Evolutionary conservation across 192 early-diverging fungal species (phyloP), one percentile per base, ranked within the genome.

Genomic region (Geranomyces michiganensis): DNA sequence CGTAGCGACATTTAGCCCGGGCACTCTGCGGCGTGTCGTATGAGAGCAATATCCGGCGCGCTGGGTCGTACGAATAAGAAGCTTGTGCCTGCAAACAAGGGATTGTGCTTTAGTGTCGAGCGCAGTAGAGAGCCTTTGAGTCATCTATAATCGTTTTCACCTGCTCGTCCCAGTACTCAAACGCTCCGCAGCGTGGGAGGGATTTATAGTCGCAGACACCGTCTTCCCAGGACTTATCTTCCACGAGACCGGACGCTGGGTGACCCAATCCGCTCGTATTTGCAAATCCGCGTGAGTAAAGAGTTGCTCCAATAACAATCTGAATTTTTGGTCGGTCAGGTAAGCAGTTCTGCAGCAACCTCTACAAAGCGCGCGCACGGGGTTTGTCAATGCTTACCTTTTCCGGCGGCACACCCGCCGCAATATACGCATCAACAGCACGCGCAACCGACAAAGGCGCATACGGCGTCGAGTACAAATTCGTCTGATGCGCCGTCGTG

Each of bases 221-320:
- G 48, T 89, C 76, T 76, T 99, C 97, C 93, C 94, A 96, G 6
- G 88, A 88, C 29, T 92, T 92, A 51, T 87, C 74, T 8, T 90
- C 88, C n/a, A 90, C 79, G 0, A 70, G 56, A 15, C 95, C 94
- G 21, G 73, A 65, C 60, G 76, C 74, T 26, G 87, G 81, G n/a
- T 76, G 68, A 10, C 70, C 72, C n/a, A 75, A 45, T 19, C 82
- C 82, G 63, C 83, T 76, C 9, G 95, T 95, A 65, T 93, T 92
- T 65, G 85, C 83, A 79, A 99, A 99, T 3, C 88, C 93, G n/a
- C 97, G 87, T 1, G 93, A 95, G 79, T 97, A 99, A 70, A 94
- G 85, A 26, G 93, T 93, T 47, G 92, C 88, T 15, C 97, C 97
- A 58, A 98, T 84, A 0, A 96, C 90, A 30, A 99, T 70, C 36